Percentiles rank a stretch among this genome's conserved stretches.
Evolutionary conservation across 1,284 basidiomycete species (phyloP).

Genomic region (Entoloma clypeatum): DNA sequence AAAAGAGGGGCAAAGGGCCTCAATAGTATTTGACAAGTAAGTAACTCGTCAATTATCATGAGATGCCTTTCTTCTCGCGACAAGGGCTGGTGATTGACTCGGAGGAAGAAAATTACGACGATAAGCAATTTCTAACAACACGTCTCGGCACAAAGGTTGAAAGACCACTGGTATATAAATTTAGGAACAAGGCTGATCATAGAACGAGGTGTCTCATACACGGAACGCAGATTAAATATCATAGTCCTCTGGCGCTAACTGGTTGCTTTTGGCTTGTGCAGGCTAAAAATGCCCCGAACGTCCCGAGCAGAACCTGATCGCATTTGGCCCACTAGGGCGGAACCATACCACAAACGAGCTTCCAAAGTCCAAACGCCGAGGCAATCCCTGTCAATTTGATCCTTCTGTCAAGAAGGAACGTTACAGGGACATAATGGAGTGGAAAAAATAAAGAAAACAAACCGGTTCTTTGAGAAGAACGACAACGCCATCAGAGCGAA

Average conservation of each 20-base stretch:
- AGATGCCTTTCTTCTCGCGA: no score
- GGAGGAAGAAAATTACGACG: no score
- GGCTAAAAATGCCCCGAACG: constrained; percentile 52
- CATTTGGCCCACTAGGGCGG: constrained; percentile 41
- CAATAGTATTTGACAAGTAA: no score
- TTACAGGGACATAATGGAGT: constrained; percentile 7
- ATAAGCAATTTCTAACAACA: no score
- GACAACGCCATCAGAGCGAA: constrained; percentile 38
- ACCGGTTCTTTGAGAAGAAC: constrained; percentile 42
- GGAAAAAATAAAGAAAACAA: constrained; percentile 21
- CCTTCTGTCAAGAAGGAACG: constrained; percentile 26
- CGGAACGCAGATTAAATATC: no score
- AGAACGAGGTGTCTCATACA: neutral
- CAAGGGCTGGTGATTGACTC: no score
- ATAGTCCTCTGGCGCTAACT: constrained; percentile 2
- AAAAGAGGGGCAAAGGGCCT: no score
- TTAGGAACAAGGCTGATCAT: no score
- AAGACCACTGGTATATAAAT: no score
- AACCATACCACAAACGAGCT: constrained; percentile 38
- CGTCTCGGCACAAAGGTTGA: no score
- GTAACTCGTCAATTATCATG: no score
- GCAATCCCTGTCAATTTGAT: constrained; percentile 26
- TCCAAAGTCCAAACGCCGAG: constrained; percentile 42
- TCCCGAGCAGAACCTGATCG: constrained; percentile 26
- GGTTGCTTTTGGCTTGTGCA: constrained; percentile 34